Base-by-base conservation (phyloP, 1,139 yeast genomes). In the Debaryomycetaceae sp. region DNA sequence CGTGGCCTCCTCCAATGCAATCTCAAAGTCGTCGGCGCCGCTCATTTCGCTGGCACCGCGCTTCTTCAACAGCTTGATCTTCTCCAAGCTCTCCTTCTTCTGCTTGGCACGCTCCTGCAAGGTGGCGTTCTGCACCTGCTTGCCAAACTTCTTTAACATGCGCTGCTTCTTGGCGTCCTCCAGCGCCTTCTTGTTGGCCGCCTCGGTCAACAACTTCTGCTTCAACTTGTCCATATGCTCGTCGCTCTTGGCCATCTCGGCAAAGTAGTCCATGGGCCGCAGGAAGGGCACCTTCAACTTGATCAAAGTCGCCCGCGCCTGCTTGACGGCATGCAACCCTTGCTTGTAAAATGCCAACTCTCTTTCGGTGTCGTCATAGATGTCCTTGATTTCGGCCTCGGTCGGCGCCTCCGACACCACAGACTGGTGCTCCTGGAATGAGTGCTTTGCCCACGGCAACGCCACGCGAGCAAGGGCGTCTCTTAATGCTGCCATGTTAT, bases 161-260 rank as follows among this genome's bases (percentile, higher is more conserved):
- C 98, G 81, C 65, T 91, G 97, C 59, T 83, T 83, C 65, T 84
- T 83, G 22, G 97, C 95, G 35, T 88, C 97, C 57, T 85, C 93
- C 30, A 88, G 72, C 2, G 96, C 96, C 61, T 84, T 84, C 74
- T 83, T 85, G 51, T 83, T 82, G 22, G 93, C 83, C 32, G 95
- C 96, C 52, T 86, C 96, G 40, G 77, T 74, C 28, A 88, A 69
- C 47, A 91, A 71, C 58, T 85, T 86, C 52, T 69, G 67, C 70
- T 86, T 88, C 49, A 91, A 72, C 60, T 78, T 85, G 52, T 88
- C 96, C 99, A 91, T 91, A 58, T 91, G 99, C 56, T 88, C 96
- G 57, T 91, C 99, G 38, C 89, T 82, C 66, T 91, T 91, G 41
- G 88, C 85, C 99, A 91, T 91, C 61, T 91, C 99, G 8, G 99